Evolutionary conservation across 1,284 basidiomycete genomes (phyloP).

Genomic region (Bothia castanella): DNA sequence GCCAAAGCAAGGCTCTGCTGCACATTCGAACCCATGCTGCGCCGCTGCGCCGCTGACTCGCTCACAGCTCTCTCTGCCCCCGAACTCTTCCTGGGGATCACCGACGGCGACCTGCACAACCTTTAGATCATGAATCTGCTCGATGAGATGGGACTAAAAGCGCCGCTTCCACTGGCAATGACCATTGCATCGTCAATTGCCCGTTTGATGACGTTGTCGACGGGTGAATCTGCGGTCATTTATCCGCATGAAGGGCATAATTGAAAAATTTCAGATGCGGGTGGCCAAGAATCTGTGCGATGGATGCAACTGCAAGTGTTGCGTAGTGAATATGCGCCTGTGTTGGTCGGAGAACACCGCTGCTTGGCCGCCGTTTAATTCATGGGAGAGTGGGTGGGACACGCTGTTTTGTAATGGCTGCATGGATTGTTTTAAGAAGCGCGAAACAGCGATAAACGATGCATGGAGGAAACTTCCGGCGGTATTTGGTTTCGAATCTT

Average conservation of each 20-base stretch:
- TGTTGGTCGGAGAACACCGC: neutral
- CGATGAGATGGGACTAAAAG: slow-evolving; percentile 4
- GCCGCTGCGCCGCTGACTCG: neutral
- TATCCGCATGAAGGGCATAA: slow-evolving; percentile 6
- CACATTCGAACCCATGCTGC: neutral
- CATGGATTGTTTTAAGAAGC: too few relatives aligned
- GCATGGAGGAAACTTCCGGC: too few relatives aligned
- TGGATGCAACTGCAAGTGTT: too few relatives aligned
- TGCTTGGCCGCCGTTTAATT: neutral
- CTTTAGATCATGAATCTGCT: slow-evolving; percentile 19
- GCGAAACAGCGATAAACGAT: too few relatives aligned
- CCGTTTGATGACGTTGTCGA: slow-evolving; percentile 5
- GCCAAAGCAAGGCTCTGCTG: slow-evolving; percentile 13
- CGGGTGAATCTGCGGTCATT: slow-evolving; percentile 15
- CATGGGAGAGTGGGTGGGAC: slow-evolving; percentile 4
- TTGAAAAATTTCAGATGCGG: too few relatives aligned
- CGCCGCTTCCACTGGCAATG: slow-evolving; percentile 12
- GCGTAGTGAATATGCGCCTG: too few relatives aligned
- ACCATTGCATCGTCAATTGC: slow-evolving; percentile 1
- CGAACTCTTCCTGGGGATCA: neutral
- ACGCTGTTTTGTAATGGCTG: too few relatives aligned
- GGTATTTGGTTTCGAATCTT: too few relatives aligned
- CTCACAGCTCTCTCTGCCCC: too few relatives aligned
- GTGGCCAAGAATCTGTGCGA: too few relatives aligned
- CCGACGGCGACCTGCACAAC: slow-evolving; percentile 6